phyloP scores from a whole-genome alignment of 108 stramenopile genomes.

The Chaetoceros tenuissimus region DNA sequence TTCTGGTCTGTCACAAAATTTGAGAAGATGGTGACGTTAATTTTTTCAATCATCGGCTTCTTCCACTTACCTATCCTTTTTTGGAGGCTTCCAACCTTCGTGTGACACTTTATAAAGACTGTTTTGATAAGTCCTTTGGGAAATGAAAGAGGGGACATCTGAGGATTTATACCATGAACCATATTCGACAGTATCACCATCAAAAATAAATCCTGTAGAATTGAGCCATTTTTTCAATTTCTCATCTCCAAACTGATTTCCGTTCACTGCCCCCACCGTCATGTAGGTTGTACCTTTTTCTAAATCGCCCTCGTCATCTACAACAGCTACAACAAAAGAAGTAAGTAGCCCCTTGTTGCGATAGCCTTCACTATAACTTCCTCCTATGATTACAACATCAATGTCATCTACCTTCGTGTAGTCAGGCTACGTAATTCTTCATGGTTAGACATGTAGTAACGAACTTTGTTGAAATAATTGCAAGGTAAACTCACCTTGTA shows the following conservation, averaged over 20 bases:
- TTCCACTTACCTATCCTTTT: constrained; percentile 23
- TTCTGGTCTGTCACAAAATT: too few relatives aligned
- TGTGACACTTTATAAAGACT: constrained; percentile 23
- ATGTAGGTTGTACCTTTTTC: constrained; percentile 32
- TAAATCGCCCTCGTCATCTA: constrained; percentile 37
- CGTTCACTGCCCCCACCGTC: constrained; percentile 49
- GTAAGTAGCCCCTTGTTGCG: constrained; percentile 31
- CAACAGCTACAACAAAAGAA: constrained; percentile 51
- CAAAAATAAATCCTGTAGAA: constrained; percentile 40
- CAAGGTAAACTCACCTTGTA: too few relatives aligned
- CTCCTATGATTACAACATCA: constrained; percentile 50
- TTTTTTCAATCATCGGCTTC: constrained; percentile 11
- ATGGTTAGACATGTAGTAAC: too few relatives aligned
- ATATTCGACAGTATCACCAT: constrained; percentile 20
- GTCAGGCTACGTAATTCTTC: too few relatives aligned
- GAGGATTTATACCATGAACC: constrained; percentile 55
- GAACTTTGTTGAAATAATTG: too few relatives aligned
- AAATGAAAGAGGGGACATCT: constrained; percentile 60
- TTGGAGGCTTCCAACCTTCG: constrained; percentile 51
- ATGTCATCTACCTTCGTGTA: too few relatives aligned
- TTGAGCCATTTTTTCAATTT: constrained; percentile 22
- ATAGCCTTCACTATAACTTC: constrained; percentile 38
- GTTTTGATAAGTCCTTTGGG: constrained; percentile 46
- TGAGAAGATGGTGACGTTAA: background rate
- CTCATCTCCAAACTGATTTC: constrained; percentile 11